Percentiles rank a stretch among this genome's conserved stretches.
phyloP scores from a whole-genome alignment of 129 eudicot species.

The Flaveria robusta region DNA sequence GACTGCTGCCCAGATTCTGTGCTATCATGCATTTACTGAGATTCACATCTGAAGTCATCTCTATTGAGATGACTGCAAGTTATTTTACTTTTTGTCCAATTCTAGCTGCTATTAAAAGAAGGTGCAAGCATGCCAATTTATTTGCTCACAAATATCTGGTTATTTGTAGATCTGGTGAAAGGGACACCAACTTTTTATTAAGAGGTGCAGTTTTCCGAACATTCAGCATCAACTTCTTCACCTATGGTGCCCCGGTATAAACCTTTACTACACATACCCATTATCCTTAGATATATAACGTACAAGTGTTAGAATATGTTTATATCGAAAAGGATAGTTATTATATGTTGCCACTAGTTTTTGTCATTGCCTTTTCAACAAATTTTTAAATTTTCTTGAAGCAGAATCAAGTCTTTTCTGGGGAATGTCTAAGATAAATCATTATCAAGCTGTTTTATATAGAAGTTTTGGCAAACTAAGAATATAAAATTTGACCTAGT shows the following conservation, averaged over 20 bases:
- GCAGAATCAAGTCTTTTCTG: slow-evolving; percentile 1
- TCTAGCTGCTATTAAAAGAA: not conserved
- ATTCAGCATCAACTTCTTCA: slow-evolving; percentile 95
- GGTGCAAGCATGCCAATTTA: not conserved
- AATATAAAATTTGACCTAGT: slow-evolving; percentile 8
- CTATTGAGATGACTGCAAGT: not conserved
- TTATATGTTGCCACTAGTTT: slow-evolving; percentile 9
- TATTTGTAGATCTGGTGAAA: slow-evolving; percentile 77
- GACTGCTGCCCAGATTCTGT: slow-evolving; percentile 4
- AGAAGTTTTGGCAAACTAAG: not conserved
- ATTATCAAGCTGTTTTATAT: not conserved
- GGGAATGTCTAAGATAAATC: not conserved
- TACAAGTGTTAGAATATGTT: slow-evolving; percentile 8
- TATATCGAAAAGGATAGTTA: not conserved
- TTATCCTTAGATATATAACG: slow-evolving; percentile 16
- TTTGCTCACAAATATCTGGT: slow-evolving; percentile 2
- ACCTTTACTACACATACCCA: slow-evolving; percentile 33
- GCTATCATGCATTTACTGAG: not conserved
- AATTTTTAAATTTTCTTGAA: not conserved
- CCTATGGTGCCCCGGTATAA: slow-evolving; percentile 98
- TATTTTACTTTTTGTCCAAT: not conserved
- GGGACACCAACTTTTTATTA: slow-evolving; percentile 80
- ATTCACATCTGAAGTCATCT: slow-evolving; percentile 11
- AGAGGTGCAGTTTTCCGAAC: slow-evolving; percentile 84
- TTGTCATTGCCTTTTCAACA: slow-evolving; percentile 12